Base-by-base conservation (phyloP, 2,329 filamentous ascomycete genomes). In the Tolypocladium tropicale region DNA sequence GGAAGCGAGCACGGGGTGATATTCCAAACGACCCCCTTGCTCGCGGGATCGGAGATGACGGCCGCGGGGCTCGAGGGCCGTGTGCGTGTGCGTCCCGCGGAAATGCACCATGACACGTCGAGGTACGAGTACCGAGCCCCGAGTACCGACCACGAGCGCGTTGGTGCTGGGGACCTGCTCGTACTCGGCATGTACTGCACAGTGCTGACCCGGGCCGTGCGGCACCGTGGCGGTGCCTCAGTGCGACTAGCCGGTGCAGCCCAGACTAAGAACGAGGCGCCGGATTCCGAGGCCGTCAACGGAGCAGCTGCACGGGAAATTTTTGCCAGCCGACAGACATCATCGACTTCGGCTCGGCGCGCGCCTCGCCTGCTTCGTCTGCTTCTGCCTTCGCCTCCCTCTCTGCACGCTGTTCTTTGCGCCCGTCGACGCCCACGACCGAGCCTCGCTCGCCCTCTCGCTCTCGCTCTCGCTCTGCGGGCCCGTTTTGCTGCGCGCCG, bases 261-360 rank as follows among this genome's bases (percentile, higher is more conserved):
- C 41, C 12, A 25, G n/a, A n/a, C n/a, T n/a, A n/a, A n/a, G n/a
- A n/a, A n/a, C n/a, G n/a, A n/a, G n/a, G 33, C 32, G 54, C 68
- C 65, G 60, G 68, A 67, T 67, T 69, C 61, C 68, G 68, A 70
- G 67, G 67, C 67, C 68, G 68, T 68, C 64, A 70, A 70, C 68
- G 68, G 68, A 71, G 68, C 64, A 62, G 55, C 61, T 55, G 49
- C 50, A 58, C 59, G 61, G 62, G 65, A 68, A 69, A 66, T 68
- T 69, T 69, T 65, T 68, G 55, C 46, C 37, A 56, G 52, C 54
- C 48, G 52, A 58, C 58, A 63, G 61, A 62, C 61, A 63, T 60
- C 60, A 60, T 55, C 34, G 52, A 55, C 57, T 49, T 50, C 56
- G 14, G 43, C 43, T 23, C 25, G 23, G 12, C 7, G 12, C 41